Evolutionary conservation across 2,329 filamentous ascomycete genomes (phyloP), one percentile per base, ranked within the genome.

Genomic region (Xylaria sp.): DNA sequence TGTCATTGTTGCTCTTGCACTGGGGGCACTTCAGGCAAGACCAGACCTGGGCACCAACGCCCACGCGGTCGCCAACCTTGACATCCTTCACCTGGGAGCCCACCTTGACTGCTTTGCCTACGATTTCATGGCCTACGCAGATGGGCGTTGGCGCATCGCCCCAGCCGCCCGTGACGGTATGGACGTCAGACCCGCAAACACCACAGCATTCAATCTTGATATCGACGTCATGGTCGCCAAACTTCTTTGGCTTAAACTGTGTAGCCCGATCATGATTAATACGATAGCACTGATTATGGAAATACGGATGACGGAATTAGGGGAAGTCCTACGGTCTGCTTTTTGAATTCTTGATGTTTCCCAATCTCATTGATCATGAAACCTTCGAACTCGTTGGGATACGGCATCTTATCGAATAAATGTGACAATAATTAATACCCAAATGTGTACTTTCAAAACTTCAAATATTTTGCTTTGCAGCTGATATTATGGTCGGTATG

Each of bases 171-270:
- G 75, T 78, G 1, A 80, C 70, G 4, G 76, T 78, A 69, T 81
- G 85, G 18, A 87, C 82, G 71, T 88, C 85, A 53, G 83, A 85
- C 69, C 87, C 85, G 73, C 86, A 88, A 35, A 87, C 81, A 75
- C 88, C 88, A 73, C 88, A 90, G 71, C 84, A 86, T 71, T 91
- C 88, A 74, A 92, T 88, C 79, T 90, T 88, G 78, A 92, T 86
- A 72, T 92, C 90, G 72, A 92, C 84, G 75, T 92, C 90, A 78
- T 90, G 82, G 72, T 90, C 73, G 21, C 74, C 74, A 37, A 79
- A 79, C 21, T 65, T 66, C 64, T 78, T 77, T 27, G 76, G 75
- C 65, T 78, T 79, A 61, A 78, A 78, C 76, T 78, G 42, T 35
- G 25, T 8, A 48, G 5, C 6, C 3, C 16, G 18, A 40, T 50